phyloP scores from a whole-genome alignment of 179 eudicot species.

The Silene coronaria region DNA sequence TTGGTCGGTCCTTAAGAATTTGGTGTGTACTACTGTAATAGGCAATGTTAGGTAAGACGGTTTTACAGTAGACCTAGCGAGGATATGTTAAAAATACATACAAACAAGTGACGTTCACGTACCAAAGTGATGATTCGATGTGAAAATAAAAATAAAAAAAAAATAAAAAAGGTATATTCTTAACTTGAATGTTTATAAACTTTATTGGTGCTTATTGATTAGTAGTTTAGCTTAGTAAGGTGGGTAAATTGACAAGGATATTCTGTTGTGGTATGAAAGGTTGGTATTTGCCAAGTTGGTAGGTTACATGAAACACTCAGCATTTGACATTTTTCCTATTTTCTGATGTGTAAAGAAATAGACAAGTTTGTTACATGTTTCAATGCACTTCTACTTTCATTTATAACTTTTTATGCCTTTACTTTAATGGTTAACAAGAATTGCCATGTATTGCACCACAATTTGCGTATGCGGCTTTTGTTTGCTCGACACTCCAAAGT shows the following conservation, averaged over 20 bases:
- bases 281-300: slow-evolving; percentile 3
- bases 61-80: background rate
- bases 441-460: slow-evolving; percentile 3
- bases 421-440: background rate
- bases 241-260: background rate
- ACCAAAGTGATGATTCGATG: background rate
- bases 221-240: slow-evolving; percentile 12
- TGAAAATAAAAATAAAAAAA: too few relatives aligned
- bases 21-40: background rate
- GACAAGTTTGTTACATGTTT: background rate
- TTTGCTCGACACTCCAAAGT: background rate
- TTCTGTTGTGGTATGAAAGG: background rate
- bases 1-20: background rate
- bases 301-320: background rate
- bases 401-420: background rate
- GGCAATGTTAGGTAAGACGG: background rate
- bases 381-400: too few relatives aligned
- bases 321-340: background rate
- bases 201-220: background rate
- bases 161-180: too few relatives aligned
- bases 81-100: background rate
- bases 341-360: slow-evolving; percentile 24
- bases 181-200: too few relatives aligned
- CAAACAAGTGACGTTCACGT: background rate
- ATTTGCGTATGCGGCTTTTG: background rate